phyloP scores from a whole-genome alignment of 345 rosid genomes.

The Citrus reticulata region DNA sequence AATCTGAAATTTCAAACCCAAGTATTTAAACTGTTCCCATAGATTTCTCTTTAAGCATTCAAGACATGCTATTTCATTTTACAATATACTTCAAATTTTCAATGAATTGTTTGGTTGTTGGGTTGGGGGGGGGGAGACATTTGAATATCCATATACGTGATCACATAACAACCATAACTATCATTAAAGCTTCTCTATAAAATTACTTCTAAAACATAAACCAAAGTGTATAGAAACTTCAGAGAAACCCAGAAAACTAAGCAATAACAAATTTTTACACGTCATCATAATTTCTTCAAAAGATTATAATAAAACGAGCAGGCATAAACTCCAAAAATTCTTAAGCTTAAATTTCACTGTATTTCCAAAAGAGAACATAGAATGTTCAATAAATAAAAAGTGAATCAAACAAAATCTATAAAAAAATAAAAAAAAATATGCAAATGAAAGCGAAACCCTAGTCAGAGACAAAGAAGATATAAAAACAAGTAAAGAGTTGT shows the following conservation, averaged over 20 bases:
- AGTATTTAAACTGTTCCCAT: neutral
- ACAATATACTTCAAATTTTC: neutral
- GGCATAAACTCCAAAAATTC: neutral
- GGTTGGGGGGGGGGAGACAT: neutral
- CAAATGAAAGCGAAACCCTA: slow-evolving; percentile 30
- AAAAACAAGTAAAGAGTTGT: slow-evolving; percentile 5
- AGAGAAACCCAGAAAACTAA: neutral
- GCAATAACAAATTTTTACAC: neutral
- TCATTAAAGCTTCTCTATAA: neutral
- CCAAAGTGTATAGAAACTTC: neutral
- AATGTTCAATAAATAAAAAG: neutral
- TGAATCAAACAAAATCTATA: neutral
- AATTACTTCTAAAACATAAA: neutral
- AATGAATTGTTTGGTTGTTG: too few species aligned
- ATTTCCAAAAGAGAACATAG: neutral
- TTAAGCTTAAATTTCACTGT: neutral
- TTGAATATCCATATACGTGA: neutral
- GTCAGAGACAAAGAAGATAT: neutral
- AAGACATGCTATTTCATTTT: neutral
- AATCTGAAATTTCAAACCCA: neutral
- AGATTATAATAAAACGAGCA: neutral
- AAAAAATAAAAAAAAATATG: neutral
- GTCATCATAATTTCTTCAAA: neutral
- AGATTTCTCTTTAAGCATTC: neutral
- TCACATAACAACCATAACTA: neutral